phyloP scores from a whole-genome alignment of 1,284 basidiomycete genomes.

The Malassezia dermatis region DNA sequence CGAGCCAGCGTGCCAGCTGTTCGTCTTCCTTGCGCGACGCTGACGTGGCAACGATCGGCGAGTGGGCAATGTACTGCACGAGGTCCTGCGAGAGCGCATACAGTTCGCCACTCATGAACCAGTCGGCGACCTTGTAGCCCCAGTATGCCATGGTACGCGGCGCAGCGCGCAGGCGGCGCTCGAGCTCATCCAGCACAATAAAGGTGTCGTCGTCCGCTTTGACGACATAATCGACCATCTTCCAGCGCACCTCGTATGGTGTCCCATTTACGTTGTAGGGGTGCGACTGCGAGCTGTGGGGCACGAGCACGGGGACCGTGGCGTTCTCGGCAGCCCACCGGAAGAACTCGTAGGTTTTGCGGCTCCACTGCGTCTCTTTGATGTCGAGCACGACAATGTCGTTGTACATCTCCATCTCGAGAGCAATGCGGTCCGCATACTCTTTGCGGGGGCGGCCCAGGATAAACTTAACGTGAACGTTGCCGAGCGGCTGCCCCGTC shows the following conservation, averaged over 20 bases:
- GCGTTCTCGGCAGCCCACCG: slow-evolving; percentile 81
- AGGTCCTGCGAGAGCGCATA: slow-evolving; percentile 84
- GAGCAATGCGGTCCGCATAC: slow-evolving; percentile 66
- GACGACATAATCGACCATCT: slow-evolving; percentile 45
- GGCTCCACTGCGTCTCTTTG: slow-evolving; percentile 80
- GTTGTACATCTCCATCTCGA: slow-evolving; percentile 88
- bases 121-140: slow-evolving; percentile 61
- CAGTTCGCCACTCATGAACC: slow-evolving; percentile 91
- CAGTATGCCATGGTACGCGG: slow-evolving; percentile 42
- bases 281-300: neutral
- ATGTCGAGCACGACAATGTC: slow-evolving; percentile 77
- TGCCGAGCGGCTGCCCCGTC: slow-evolving; percentile 50
- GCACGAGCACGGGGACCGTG: slow-evolving; percentile 61
- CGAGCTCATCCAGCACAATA: slow-evolving; percentile 42
- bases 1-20: slow-evolving; percentile 84
- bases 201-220: slow-evolving; percentile 47
- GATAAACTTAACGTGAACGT: slow-evolving; percentile 81
- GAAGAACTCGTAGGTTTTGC: slow-evolving; percentile 72
- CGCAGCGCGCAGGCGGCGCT: slow-evolving; percentile 39
- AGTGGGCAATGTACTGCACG: slow-evolving; percentile 74
- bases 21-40: slow-evolving; percentile 86
- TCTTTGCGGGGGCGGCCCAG: slow-evolving; percentile 71
- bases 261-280: neutral
- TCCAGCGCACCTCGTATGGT: slow-evolving; percentile 36
- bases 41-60: slow-evolving; percentile 59